phyloP scores from a whole-genome alignment of 148 eudicot species.

The Polygonum maritimum region DNA sequence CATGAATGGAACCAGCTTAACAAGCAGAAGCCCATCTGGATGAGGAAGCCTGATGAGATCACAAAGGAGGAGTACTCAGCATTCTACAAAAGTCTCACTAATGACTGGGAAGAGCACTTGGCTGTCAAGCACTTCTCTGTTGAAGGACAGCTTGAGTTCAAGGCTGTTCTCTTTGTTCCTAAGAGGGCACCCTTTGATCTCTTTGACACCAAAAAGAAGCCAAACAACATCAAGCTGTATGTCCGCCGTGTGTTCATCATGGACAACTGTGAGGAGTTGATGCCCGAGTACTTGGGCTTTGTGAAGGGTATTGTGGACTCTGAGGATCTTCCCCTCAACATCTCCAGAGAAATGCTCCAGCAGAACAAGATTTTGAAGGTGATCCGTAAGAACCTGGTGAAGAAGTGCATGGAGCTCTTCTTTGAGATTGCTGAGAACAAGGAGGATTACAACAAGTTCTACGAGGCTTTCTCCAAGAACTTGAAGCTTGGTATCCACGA shows the following conservation, averaged over 20 bases:
- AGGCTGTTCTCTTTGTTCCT: slow-evolving; percentile 77
- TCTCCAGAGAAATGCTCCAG: slow-evolving; percentile 68
- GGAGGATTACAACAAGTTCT: slow-evolving; percentile 74
- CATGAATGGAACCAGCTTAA: slow-evolving; percentile 63
- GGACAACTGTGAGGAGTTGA: slow-evolving; percentile 88
- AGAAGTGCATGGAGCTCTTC: slow-evolving; percentile 82
- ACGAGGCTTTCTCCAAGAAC: slow-evolving; percentile 79
- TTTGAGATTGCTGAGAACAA: slow-evolving; percentile 89
- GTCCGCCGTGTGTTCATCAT: slow-evolving; percentile 81
- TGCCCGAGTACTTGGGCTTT: slow-evolving; percentile 74
- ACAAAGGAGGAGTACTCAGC: slow-evolving; percentile 67
- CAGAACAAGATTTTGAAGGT: slow-evolving; percentile 88
- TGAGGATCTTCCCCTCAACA: slow-evolving; percentile 79
- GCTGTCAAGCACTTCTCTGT: slow-evolving; percentile 88
- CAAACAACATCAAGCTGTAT: slow-evolving; percentile 82
- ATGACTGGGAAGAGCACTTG: slow-evolving; percentile 80
- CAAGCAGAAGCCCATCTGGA: slow-evolving; percentile 80
- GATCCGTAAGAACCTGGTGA: slow-evolving; percentile 76
- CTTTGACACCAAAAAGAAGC: slow-evolving; percentile 75
- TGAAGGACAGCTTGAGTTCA: slow-evolving; percentile 84
- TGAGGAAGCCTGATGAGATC: slow-evolving; percentile 93
- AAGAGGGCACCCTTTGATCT: slow-evolving; percentile 92
- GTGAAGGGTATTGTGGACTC: slow-evolving; percentile 87
- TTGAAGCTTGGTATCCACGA: slow-evolving; percentile 80
- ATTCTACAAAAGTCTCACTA: slow-evolving; percentile 65